Percentiles rank a stretch among this genome's conserved stretches.
phyloP scores from a whole-genome alignment of 2,329 filamentous ascomycete species.

The Aspergillus spinulosporus region DNA sequence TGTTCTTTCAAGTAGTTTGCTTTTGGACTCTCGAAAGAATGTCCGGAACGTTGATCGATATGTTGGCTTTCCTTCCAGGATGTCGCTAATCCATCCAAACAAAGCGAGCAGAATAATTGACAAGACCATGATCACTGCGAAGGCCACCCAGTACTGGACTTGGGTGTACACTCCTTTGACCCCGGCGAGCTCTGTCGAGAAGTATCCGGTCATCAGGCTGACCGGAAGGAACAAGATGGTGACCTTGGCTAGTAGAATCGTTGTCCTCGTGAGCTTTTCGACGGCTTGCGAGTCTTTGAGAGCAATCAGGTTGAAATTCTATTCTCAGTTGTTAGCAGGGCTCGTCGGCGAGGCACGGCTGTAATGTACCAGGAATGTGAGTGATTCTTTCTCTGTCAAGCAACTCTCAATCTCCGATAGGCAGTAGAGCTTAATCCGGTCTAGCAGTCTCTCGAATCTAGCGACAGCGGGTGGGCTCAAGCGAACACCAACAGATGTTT shows the following conservation, averaged over 20 bases:
- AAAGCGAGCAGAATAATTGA: conserved; percentile 60
- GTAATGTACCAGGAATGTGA: conserved; percentile 63
- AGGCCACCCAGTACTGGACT: conserved; percentile 67
- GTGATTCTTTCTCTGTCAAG: conserved; percentile 66
- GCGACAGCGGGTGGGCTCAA: conserved; percentile 54
- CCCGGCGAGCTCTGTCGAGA: conserved; percentile 64
- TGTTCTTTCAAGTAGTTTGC: conserved; percentile 25
- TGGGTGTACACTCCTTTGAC: conserved; percentile 59
- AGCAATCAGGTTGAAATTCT: conserved; percentile 77
- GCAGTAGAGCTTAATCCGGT: conserved; percentile 63
- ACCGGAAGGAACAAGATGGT: conserved; percentile 75
- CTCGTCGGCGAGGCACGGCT: not conserved
- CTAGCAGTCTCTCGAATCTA: conserved; percentile 60
- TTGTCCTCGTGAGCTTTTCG: conserved; percentile 69
- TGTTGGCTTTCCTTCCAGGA: conserved; percentile 56
- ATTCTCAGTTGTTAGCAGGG: conserved; percentile 12
- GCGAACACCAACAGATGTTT: conserved; percentile 41
- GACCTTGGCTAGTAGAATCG: conserved; percentile 71
- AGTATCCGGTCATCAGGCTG: conserved; percentile 73
- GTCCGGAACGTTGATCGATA: conserved; percentile 46
- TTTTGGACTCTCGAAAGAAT: conserved; percentile 36
- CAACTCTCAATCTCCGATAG: conserved; percentile 65
- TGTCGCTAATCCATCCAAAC: conserved; percentile 61
- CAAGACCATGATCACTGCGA: conserved; percentile 62
- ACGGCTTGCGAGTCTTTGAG: conserved; percentile 73